Conservation (phyloP, 768 basidiomycete genomes). For the Pseudohyphozyma bogoriensis region DNA sequence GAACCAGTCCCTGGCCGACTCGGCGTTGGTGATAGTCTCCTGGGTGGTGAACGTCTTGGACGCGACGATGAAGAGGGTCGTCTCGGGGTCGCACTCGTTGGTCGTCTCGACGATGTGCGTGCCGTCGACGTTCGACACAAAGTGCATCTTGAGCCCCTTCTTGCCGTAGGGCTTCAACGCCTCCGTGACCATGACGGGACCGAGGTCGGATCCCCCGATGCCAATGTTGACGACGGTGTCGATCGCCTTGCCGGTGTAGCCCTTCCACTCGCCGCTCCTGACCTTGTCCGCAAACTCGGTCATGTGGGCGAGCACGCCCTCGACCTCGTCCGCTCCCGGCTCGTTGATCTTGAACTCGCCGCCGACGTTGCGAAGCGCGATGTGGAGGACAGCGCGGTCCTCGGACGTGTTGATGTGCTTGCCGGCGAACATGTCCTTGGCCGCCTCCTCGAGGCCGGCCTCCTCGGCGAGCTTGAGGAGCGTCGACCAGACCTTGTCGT, state of each 20-base stretch:
- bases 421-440: slow-evolving; percentile 89
- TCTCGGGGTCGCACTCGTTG: slow-evolving; percentile 70
- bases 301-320: slow-evolving; percentile 76
- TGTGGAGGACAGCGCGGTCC: slow-evolving; percentile 89
- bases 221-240: slow-evolving; percentile 95
- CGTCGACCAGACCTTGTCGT: slow-evolving; percentile 63
- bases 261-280: slow-evolving; percentile 82
- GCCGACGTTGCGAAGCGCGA: slow-evolving; percentile 69
- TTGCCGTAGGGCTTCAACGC: slow-evolving; percentile 88
- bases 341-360: slow-evolving; percentile 67
- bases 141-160: slow-evolving; percentile 73
- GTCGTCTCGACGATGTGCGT: slow-evolving; percentile 90
- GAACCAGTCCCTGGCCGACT: slow-evolving; percentile 92
- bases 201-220: slow-evolving; percentile 95
- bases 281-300: slow-evolving; percentile 76
- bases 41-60: slow-evolving; percentile 99
- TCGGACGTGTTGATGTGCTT: slow-evolving; percentile 98
- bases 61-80: slow-evolving; percentile 95
- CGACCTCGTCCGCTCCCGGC: slow-evolving; percentile 70
- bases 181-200: slow-evolving; percentile 98
- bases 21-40: slow-evolving; percentile 98
- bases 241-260: slow-evolving; percentile 93
- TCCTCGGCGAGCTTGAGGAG: slow-evolving; percentile 74
- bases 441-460: slow-evolving; percentile 68
- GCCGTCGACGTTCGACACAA: slow-evolving; percentile 97